These are phyloP conservation scores for Stemphylium lycopersici DNA, from an alignment of 2,329 filamentous ascomycete species.

Conservation along the genomic window DNA sequence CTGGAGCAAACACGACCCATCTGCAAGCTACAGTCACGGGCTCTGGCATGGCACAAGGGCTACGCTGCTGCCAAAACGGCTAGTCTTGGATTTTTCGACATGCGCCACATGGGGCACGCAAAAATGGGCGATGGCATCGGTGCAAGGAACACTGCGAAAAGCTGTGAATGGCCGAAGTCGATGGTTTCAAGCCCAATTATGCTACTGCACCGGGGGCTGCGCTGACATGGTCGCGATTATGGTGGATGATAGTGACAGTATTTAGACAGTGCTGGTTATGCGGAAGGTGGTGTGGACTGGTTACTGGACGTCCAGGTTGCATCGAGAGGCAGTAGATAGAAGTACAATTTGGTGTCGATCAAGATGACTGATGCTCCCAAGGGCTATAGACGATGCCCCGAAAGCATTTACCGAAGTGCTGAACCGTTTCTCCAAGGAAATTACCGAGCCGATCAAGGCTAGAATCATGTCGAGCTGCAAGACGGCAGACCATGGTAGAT, in stretches of 20 bases:
- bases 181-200: conserved; percentile 32
- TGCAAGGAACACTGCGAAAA: conserved; percentile 28
- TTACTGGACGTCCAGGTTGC: conserved; percentile 45
- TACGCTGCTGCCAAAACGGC: background rate
- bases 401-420: conserved; percentile 48
- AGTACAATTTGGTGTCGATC: conserved; percentile 53
- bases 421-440: conserved; percentile 52
- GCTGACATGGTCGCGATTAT: conserved; percentile 39
- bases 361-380: conserved; percentile 46
- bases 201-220: conserved; percentile 32
- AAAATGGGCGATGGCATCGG: background rate
- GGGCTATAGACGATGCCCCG: conserved; percentile 44
- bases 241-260: conserved; percentile 43
- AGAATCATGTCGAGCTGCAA: conserved; percentile 44
- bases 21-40: conserved; percentile 22
- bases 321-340: conserved; percentile 49
- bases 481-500: conserved; percentile 43
- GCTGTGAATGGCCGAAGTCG: conserved; percentile 30
- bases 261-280: conserved; percentile 45
- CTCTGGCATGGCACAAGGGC: conserved; percentile 17
- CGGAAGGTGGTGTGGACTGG: conserved; percentile 45
- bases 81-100: conserved; percentile 2
- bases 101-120: conserved; percentile 1
- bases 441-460: conserved; percentile 48
- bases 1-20: conserved; percentile 11